These are phyloP conservation scores for Phragmites australis DNA, from an alignment of 176 grass and related monocot species.

Conservation along the genomic window DNA sequence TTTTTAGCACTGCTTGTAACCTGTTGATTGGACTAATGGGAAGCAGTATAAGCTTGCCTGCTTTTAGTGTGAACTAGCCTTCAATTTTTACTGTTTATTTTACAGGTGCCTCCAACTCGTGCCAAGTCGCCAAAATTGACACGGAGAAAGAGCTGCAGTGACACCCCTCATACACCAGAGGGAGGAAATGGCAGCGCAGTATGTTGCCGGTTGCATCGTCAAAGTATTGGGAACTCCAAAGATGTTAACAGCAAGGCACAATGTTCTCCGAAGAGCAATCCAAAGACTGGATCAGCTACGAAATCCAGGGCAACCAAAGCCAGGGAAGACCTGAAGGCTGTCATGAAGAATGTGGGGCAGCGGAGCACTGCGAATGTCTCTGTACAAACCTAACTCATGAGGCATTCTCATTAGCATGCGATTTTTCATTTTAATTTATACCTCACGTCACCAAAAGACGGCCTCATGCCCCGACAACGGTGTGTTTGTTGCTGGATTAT, in stretches of 20 bases:
- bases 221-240: conserved; percentile 65
- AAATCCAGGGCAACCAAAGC: conserved; percentile 54
- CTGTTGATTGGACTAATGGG: conserved; percentile 8
- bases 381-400: conserved; percentile 61
- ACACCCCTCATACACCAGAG: conserved; percentile 51
- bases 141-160: conserved; percentile 80
- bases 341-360: conserved; percentile 38
- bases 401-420: conserved; percentile 18
- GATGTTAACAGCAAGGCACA: conserved; percentile 48
- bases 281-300: conserved; percentile 30
- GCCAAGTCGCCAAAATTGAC: conserved; percentile 84
- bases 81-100: conserved; percentile 16
- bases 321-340: conserved; percentile 40
- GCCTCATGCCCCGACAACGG: conserved; percentile 34
- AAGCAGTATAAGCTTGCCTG: neutral
- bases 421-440: conserved; percentile 54
- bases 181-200: conserved; percentile 42
- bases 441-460: conserved; percentile 41
- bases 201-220: conserved; percentile 62
- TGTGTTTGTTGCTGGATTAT: conserved; percentile 42
- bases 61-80: conserved; percentile 2
- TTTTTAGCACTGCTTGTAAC: neutral
- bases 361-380: conserved; percentile 35
- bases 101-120: conserved; percentile 80
- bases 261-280: conserved; percentile 52